phyloP scores from a whole-genome alignment of 2,329 filamentous ascomycete species.

The Fusarium neocosmosporiellum region DNA sequence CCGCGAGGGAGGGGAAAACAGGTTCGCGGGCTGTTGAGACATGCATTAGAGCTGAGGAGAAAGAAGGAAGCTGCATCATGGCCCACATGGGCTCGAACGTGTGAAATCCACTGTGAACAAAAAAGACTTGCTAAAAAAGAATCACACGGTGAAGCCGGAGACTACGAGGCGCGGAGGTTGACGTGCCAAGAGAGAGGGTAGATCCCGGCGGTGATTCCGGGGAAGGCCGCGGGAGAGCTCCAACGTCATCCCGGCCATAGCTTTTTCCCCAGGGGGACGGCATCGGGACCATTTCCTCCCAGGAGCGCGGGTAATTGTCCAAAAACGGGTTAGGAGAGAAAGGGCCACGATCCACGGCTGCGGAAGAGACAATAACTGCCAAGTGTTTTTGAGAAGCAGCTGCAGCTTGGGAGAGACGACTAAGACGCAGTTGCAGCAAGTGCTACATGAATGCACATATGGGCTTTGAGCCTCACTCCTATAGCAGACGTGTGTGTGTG shows the following conservation, averaged over 20 bases:
- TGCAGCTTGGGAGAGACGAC: neutral
- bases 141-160: neutral
- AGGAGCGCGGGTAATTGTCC: neutral
- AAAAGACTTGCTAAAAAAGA: neutral
- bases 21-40: constrained; percentile 25
- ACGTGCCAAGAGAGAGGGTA: neutral
- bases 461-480: constrained; percentile 17
- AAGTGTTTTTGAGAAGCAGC: constrained; percentile 16
- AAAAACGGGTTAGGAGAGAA: neutral
- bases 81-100: constrained; percentile 25
- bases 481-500: constrained; percentile 4
- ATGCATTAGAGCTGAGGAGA: constrained; percentile 16
- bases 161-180: neutral
- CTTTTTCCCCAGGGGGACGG: neutral
- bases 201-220: neutral
- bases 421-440: neutral
- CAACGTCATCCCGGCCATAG: neutral
- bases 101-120: neutral
- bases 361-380: constrained; percentile 17
- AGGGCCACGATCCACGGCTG: neutral
- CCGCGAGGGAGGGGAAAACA: constrained; percentile 17
- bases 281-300: neutral
- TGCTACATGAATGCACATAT: neutral
- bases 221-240: neutral
- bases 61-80: constrained; percentile 17